A percentile compares a stretch with the other conserved stretches of the same genome.
Conservation (phyloP, 768 basidiomycete species). For the Tephrocybe sp. region DNA sequence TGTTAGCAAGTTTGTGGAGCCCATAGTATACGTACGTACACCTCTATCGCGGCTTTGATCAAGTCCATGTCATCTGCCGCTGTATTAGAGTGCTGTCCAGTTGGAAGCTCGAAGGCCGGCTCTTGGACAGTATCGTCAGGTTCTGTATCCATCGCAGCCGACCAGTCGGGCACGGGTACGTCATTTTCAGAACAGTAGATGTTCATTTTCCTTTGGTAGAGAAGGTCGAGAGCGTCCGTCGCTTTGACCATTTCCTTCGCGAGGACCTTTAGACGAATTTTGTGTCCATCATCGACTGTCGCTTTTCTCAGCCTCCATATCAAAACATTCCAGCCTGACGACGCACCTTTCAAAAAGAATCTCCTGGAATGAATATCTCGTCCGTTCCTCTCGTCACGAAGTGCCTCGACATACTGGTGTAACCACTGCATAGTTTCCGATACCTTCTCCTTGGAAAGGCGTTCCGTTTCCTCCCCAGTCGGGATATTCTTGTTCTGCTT, state of each 20-base stretch:
- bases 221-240: slow-evolving; percentile 15
- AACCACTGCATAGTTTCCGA: slow-evolving; percentile 21
- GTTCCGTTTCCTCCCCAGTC: background rate
- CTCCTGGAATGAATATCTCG: slow-evolving; percentile 27
- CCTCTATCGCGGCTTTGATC: too few relatives aligned
- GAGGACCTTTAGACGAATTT: slow-evolving; percentile 25
- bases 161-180: too few relatives aligned
- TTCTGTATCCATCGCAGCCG: too few relatives aligned
- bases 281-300: slow-evolving; percentile 29
- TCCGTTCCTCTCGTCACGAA: slow-evolving; percentile 28
- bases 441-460: too few relatives aligned
- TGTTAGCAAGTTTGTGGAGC: too few relatives aligned
- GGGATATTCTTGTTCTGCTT: slow-evolving; percentile 4
- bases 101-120: too few relatives aligned
- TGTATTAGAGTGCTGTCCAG: background rate
- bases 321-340: background rate
- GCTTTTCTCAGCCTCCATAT: background rate
- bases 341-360: slow-evolving; percentile 30
- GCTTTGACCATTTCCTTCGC: slow-evolving; percentile 26
- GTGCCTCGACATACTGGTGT: slow-evolving; percentile 28
- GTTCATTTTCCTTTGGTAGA: slow-evolving; percentile 11
- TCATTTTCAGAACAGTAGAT: too few relatives aligned
- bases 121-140: too few relatives aligned
- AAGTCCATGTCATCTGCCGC: too few relatives aligned
- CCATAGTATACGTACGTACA: too few relatives aligned